Evolutionary conservation across 495 filamentous ascomycete species (phyloP), one percentile per base, ranked within the genome.

Genomic region (Pseudevernia furfuracea): DNA sequence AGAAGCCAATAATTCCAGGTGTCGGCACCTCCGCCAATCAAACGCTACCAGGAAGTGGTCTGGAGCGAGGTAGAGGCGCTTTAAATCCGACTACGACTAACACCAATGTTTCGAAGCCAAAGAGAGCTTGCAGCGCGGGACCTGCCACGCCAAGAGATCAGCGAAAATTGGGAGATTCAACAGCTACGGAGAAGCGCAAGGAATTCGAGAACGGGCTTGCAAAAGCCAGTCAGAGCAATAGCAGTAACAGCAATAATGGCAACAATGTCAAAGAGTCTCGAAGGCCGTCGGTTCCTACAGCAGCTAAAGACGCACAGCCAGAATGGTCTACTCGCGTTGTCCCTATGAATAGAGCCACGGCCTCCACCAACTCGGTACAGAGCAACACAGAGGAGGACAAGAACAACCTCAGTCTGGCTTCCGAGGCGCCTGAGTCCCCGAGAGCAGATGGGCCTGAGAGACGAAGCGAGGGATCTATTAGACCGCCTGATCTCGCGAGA

Each of bases 61-160:
- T 66, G 34, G 74, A 73, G 46, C 68, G 72, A 64, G 67, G 71
- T 23, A 67, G 76, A 53, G 52, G 63, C 19, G 69, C 68, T 12
- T 66, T 75, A 32, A 70, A 71, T 38, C 59, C 76, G 37, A 67
- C 76, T 14, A 80, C 67, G 66, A 61, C 44, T 25, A 44, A 60
- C 48, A 23, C 70, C 58, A 57, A 25, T 55, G 43, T 10, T 59
- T 59, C 61, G 44, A 72, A 71, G 41, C 43, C 62, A 17, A 76
- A 85, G 69, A 77, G 81, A 65, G 74, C 72, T 39, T 78, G 76
- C 43, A 74, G 74, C 60, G 81, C 82, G 34, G 75, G 74, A 4
- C 67, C 76, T 19, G 52, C 66, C 14, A 60, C 72, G 7, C 52
- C 62, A 30, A 77, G 77, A 28, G 78, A 84, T 60, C 75, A 76